Percentiles rank a stretch among this genome's conserved stretches.
phyloP scores from a whole-genome alignment of 768 basidiomycete species.

The Boletus vermiculosoides region DNA sequence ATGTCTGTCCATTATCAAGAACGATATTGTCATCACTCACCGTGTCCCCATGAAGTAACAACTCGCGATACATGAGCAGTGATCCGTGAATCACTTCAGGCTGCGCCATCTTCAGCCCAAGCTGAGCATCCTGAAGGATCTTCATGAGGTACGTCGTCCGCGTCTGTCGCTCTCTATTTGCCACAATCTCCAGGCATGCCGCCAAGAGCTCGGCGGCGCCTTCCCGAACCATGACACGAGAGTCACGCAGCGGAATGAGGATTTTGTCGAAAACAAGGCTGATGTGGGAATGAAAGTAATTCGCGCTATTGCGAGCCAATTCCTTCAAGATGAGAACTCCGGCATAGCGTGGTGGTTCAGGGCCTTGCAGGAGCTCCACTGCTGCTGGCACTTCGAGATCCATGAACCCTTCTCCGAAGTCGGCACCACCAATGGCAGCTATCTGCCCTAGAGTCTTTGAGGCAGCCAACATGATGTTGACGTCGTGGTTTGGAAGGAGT shows the following conservation, averaged over 20 bases:
- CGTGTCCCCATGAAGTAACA: conserved; percentile 92
- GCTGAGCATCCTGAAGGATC: conserved; percentile 87
- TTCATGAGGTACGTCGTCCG: conserved; percentile 67
- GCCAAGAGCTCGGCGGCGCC: conserved; percentile 93
- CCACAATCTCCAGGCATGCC: conserved; percentile 86
- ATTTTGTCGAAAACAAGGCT: conserved; percentile 90
- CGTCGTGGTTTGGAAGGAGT: conserved; percentile 86
- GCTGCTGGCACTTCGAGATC: conserved; percentile 85
- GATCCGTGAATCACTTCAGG: conserved; percentile 93
- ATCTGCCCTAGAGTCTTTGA: conserved; percentile 92
- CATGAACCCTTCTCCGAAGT: conserved; percentile 88
- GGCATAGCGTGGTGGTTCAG: conserved; percentile 85
- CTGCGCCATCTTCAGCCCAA: conserved; percentile 72
- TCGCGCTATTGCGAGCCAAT: conserved; percentile 84
- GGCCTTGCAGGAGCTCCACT: conserved; percentile 71
- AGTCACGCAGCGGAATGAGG: conserved; percentile 84
- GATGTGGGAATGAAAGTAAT: conserved; percentile 86
- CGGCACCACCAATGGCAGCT: conserved; percentile 75
- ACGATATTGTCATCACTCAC: conserved; percentile 43
- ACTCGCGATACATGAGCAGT: conserved; percentile 84
- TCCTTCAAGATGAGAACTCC: conserved; percentile 94
- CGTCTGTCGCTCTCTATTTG: conserved; percentile 64
- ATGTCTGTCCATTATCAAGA: not conserved
- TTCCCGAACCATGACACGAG: conserved; percentile 87
- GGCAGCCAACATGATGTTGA: conserved; percentile 91